These are phyloP conservation scores for Blastomyces silverae DNA, from an alignment of 2,329 filamentous ascomycete species.

Conservation along the genomic window DNA sequence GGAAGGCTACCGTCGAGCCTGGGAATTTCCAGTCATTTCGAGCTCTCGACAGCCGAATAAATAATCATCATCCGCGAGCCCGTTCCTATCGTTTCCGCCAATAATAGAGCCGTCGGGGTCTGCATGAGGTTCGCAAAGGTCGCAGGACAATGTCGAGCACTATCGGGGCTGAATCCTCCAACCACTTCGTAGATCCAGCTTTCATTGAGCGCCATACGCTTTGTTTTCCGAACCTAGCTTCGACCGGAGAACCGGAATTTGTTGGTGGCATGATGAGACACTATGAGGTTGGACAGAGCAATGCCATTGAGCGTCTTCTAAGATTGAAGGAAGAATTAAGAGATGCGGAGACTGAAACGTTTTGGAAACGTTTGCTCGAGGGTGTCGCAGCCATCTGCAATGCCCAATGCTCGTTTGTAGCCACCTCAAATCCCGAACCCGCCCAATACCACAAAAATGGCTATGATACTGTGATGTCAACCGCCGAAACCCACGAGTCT, in stretches of 20 bases:
- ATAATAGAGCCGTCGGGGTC: not conserved
- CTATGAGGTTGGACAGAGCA: slow-evolving; percentile 49
- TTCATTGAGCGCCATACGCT: slow-evolving; percentile 10
- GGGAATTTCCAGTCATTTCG: slow-evolving; percentile 7
- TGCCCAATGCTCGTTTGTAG: slow-evolving; percentile 61
- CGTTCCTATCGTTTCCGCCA: not conserved
- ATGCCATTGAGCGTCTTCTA: slow-evolving; percentile 55
- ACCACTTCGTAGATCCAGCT: not conserved
- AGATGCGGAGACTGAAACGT: slow-evolving; percentile 50
- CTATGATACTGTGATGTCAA: slow-evolving; percentile 54
- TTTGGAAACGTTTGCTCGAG: slow-evolving; percentile 59
- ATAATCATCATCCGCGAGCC: not conserved
- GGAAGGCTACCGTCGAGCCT: slow-evolving; percentile 4
- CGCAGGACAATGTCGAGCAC: slow-evolving; percentile 5
- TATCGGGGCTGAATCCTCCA: not conserved
- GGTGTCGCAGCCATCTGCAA: slow-evolving; percentile 57
- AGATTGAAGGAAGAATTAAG: slow-evolving; percentile 53
- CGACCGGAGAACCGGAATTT: slow-evolving; percentile 5
- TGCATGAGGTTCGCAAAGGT: not conserved
- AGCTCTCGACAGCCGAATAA: slow-evolving; percentile 4
- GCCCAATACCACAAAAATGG: slow-evolving; percentile 50
- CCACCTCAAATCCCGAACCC: slow-evolving; percentile 52
- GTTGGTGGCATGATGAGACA: slow-evolving; percentile 20
- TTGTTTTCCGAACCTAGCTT: not conserved
- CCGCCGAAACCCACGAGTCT: slow-evolving; percentile 52